Base-by-base conservation (phyloP, 139 green algal genomes). In the Asterochloris erici region DNA sequence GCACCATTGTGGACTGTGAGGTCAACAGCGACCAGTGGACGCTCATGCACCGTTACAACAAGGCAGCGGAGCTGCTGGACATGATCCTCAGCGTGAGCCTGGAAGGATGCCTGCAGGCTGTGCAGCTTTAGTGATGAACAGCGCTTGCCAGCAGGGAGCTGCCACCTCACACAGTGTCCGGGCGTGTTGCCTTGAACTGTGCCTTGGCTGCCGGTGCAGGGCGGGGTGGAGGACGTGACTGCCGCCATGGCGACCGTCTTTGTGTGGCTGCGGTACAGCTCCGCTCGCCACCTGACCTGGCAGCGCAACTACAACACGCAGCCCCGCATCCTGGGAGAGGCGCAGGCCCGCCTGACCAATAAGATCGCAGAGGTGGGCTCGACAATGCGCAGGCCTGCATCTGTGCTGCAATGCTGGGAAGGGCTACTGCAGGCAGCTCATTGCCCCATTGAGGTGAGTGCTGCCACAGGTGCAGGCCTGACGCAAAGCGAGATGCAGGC, bases 301-400 rank as follows among this genome's bases (percentile, higher is more conserved):
- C 98, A 99, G 94, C 90, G 96, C 81, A 99, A 99, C 92, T 99
- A 99, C 93, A 99, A 99, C 93, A 98, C 98, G 63, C 97, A 99
- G 90, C 95, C 95, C 14, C 92, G 95, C 82, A 95, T 97, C 82
- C 88, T 98, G 80, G 91, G 90, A 12, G 87, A 88, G n/a, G 93
- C 95, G 13, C 96, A 99, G 90, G 92, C 95, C 73, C 86, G 95
- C n/a, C 89, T 99, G 61, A 99, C 95, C 23, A 79, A 93, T 74
- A 84, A 86, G 19, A 93, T 99, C 68, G 89, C 93, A 13, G 79
- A 90, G 74, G 87, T 92, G 0, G 27, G 19, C 63, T 21, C 69
- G 6, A 80, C 75, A 54, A 54, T 54, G 38, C 38, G 38, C 38
- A 54, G 12, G 21, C 24, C 21, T 54, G 24, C 10, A 11, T 12